A percentile compares a stretch with the other conserved stretches of the same genome.
These are phyloP conservation scores for Tricholomella constricta DNA, from an alignment of 768 basidiomycete species.

Conservation along the genomic window DNA sequence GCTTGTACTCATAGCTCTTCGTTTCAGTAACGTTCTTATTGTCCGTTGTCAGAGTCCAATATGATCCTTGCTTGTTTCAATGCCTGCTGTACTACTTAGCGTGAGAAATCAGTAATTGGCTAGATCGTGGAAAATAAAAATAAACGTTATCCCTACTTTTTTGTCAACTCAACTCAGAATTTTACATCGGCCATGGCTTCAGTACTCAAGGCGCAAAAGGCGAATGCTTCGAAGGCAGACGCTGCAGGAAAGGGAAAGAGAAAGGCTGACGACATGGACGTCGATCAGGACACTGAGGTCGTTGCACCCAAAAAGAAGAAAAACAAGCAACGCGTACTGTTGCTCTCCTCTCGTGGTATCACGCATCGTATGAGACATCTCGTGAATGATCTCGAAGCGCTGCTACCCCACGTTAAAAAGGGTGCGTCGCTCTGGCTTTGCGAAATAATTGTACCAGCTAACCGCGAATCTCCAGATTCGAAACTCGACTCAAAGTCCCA, in stretches of 20 bases:
- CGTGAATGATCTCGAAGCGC: constrained; percentile 89
- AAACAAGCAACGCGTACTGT: constrained; percentile 94
- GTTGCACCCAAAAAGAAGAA: constrained; percentile 55
- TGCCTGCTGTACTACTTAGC: background rate
- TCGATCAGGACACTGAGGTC: constrained; percentile 39
- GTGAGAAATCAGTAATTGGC: background rate
- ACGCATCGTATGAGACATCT: constrained; percentile 97
- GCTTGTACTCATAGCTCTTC: constrained; percentile 26
- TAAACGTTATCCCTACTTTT: constrained; percentile 6
- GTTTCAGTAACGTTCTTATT: constrained; percentile 3
- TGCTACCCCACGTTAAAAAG: constrained; percentile 96
- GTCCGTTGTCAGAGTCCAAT: constrained; percentile 2
- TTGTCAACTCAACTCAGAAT: background rate
- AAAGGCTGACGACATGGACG: constrained; percentile 62
- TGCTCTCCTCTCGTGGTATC: constrained; percentile 91
- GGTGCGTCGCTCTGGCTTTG: constrained; percentile 49
- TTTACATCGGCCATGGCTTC: constrained; percentile 53
- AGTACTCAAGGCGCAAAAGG: constrained; percentile 60
- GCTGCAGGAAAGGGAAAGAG: constrained; percentile 70
- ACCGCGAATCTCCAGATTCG: constrained; percentile 60
- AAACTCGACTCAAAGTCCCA: constrained; percentile 98
- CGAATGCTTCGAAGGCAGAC: constrained; percentile 53
- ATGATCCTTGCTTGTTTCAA: background rate
- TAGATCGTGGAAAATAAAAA: background rate
- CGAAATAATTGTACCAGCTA: background rate